A percentile compares a stretch with the other conserved stretches of the same genome.
phyloP scores from a whole-genome alignment of 2,329 filamentous ascomycete species.

The Paracamarosporium sp. region DNA sequence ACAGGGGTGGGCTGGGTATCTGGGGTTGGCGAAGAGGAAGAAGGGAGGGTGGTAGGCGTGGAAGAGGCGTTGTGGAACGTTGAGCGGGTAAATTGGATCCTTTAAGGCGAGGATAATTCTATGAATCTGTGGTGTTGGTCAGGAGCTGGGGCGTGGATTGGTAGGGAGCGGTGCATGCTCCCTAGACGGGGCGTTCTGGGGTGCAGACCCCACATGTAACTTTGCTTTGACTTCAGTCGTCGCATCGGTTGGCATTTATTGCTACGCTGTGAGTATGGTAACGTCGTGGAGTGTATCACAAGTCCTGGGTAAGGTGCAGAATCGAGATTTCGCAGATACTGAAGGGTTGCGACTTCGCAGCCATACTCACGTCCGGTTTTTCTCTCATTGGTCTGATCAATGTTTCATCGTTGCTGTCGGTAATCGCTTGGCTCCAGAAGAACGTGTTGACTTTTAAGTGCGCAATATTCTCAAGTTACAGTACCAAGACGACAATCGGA shows the following conservation, averaged over 20 bases:
- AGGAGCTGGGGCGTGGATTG: not conserved
- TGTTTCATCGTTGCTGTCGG: too few species aligned
- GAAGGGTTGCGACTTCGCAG: too few species aligned
- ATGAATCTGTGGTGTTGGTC: not conserved
- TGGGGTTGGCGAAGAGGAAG: not conserved
- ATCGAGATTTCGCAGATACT: too few species aligned
- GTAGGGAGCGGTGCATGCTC: conserved; percentile 20
- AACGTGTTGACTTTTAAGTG: too few species aligned
- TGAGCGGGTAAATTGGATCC: conserved; percentile 7
- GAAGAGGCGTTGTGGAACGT: not conserved
- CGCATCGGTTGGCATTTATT: not conserved
- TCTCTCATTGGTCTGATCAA: too few species aligned
- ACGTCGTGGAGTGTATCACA: too few species aligned
- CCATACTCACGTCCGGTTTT: too few species aligned
- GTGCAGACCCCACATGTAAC: conserved; percentile 17
- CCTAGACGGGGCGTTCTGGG: conserved; percentile 14
- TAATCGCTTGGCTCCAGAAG: too few species aligned
- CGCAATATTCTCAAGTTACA: too few species aligned
- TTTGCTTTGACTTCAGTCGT: conserved; percentile 26
- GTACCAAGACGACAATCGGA: not conserved
- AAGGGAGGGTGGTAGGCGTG: not conserved
- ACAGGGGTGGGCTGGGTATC: not conserved
- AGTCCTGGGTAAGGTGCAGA: too few species aligned
- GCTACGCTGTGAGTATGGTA: not conserved
- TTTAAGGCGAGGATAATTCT: not conserved